Evolutionary conservation across 495 filamentous ascomycete genomes (phyloP).

Genomic region (Xylaria cubensis): DNA sequence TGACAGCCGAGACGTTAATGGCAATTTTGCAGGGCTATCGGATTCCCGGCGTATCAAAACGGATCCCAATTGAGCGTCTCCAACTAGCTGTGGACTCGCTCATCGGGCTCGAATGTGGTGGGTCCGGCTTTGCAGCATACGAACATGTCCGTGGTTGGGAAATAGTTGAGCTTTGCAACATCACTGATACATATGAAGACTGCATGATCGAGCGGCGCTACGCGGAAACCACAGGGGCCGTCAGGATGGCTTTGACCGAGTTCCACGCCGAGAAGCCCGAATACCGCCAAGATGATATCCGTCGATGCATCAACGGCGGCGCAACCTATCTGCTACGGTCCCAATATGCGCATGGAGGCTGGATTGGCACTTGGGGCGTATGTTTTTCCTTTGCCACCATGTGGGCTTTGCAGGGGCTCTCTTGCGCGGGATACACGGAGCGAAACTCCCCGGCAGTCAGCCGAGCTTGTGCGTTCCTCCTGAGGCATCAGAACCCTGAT

Average conservation of each 20-base stretch:
- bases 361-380: conserved; percentile 88
- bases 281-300: conserved; percentile 75
- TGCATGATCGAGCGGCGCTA: conserved; percentile 91
- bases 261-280: conserved; percentile 71
- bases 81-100: conserved; percentile 80
- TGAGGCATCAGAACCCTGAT: conserved; percentile 73
- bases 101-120: conserved; percentile 81
- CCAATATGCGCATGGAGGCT: conserved; percentile 73
- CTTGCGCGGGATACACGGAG: conserved; percentile 72
- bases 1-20: conserved; percentile 78
- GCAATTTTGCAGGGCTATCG: conserved; percentile 73
- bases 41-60: conserved; percentile 65
- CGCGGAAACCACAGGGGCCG: conserved; percentile 84
- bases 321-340: conserved; percentile 70
- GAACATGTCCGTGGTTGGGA: conserved; percentile 73
- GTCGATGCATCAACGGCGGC: conserved; percentile 62
- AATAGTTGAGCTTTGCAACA: conserved; percentile 75
- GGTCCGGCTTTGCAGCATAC: conserved; percentile 81
- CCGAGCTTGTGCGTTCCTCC: conserved; percentile 74
- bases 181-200: conserved; percentile 82
- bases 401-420: conserved; percentile 79
- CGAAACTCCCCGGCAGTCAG: conserved; percentile 65
- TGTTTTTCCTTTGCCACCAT: conserved; percentile 86
- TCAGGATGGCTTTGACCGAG: conserved; percentile 71
- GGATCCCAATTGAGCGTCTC: conserved; percentile 66